phyloP scores from a whole-genome alignment of 2,329 filamentous ascomycete species.

The Claviceps cyperi region DNA sequence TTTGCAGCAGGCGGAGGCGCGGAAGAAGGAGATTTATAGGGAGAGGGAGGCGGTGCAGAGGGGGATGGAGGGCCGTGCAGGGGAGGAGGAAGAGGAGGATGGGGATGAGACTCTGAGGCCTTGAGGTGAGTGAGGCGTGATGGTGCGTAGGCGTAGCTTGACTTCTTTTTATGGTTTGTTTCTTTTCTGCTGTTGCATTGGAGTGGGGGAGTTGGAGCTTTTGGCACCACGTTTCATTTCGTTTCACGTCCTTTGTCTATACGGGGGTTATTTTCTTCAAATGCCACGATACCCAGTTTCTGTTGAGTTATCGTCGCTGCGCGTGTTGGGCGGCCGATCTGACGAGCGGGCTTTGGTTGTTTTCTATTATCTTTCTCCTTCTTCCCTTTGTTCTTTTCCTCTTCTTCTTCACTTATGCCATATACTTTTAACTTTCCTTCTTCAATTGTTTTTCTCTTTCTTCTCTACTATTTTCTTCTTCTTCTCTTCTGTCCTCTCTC shows the following conservation, averaged over 20 bases:
- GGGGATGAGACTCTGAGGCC: slow-evolving; percentile 21
- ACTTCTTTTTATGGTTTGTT: not conserved
- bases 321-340: not conserved
- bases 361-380: not conserved
- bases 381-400: not conserved
- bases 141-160: not conserved
- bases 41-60: slow-evolving; percentile 39
- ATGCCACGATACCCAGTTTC: not conserved
- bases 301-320: not conserved
- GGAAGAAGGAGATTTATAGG: slow-evolving; percentile 56
- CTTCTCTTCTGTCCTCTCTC: not conserved
- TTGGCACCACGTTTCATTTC: not conserved
- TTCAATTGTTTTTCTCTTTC: not conserved
- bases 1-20: slow-evolving; percentile 53
- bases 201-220: not conserved
- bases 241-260: not conserved
- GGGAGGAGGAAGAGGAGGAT: slow-evolving; percentile 20
- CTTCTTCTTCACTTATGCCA: not conserved
- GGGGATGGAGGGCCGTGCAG: slow-evolving; percentile 29
- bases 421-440: not conserved
- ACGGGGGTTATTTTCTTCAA: not conserved
- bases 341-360: not conserved
- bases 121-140: slow-evolving; percentile 7
- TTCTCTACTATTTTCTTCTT: too few relatives aligned
- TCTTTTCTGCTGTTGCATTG: not conserved